These are phyloP conservation scores for Phytophthora pini DNA, from an alignment of 352 stramenopile genomes.

Conservation along the genomic window DNA sequence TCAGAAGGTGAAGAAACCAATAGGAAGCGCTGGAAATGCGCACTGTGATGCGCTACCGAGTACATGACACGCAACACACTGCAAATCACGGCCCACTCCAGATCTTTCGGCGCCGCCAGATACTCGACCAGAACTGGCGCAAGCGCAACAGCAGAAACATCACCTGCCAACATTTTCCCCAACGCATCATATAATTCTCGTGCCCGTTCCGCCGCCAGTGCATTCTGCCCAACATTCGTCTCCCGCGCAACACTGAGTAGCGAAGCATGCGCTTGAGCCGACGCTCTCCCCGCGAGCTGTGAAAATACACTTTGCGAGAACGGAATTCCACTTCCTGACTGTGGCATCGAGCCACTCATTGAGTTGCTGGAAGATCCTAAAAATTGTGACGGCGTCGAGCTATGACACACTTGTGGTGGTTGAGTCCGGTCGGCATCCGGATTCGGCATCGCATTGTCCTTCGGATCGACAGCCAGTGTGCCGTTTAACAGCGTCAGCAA, in stretches of 20 bases:
- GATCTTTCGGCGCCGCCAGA: slow-evolving; percentile 44
- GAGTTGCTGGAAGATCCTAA: slow-evolving; percentile 31
- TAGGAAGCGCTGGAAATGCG: slow-evolving; percentile 59
- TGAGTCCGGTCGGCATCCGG: slow-evolving; percentile 24
- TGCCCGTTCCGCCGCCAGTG: slow-evolving; percentile 42
- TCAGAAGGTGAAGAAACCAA: slow-evolving; percentile 30
- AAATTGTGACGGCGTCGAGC: slow-evolving; percentile 28
- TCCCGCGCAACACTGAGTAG: slow-evolving; percentile 44
- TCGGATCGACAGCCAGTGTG: slow-evolving; percentile 3
- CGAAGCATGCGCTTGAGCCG: slow-evolving; percentile 46
- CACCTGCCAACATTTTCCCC: slow-evolving; percentile 56
- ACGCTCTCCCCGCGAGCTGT: slow-evolving; percentile 47
- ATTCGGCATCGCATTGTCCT: slow-evolving; percentile 3
- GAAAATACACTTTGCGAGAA: slow-evolving; percentile 73
- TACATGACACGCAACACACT: slow-evolving; percentile 65
- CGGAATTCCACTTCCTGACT: slow-evolving; percentile 19
- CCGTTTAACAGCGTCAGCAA: slow-evolving; percentile 42
- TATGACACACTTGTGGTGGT: slow-evolving; percentile 22
- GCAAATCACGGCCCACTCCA: slow-evolving; percentile 45
- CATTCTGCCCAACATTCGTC: slow-evolving; percentile 41
- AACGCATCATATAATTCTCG: slow-evolving; percentile 59
- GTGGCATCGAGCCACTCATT: slow-evolving; percentile 34
- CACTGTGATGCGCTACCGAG: slow-evolving; percentile 55
- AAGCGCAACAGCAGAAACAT: slow-evolving; percentile 49
- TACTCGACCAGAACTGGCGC: slow-evolving; percentile 63